Conservation (phyloP, 805 yeast species). For the Candida cerambycidarum region DNA sequence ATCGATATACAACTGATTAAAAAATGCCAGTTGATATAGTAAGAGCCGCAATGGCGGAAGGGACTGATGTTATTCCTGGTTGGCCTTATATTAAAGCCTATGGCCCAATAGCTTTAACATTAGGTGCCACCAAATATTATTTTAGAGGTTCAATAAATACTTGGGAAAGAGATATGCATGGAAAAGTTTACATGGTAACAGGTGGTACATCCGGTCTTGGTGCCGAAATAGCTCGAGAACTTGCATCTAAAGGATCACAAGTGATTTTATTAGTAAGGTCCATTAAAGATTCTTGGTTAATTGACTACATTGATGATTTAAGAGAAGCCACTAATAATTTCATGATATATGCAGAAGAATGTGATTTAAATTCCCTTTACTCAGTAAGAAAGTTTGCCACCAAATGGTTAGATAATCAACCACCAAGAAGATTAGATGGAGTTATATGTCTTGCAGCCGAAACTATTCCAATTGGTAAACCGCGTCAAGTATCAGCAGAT, state of each 20-base stretch:
- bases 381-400: slow-evolving; percentile 90
- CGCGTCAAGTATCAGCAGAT: slow-evolving; percentile 69
- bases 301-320: slow-evolving; percentile 77
- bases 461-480: slow-evolving; percentile 63
- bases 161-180: slow-evolving; percentile 92
- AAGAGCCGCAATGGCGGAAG: slow-evolving; percentile 67
- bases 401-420: slow-evolving; percentile 85
- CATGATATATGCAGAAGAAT: slow-evolving; percentile 85
- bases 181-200: slow-evolving; percentile 76
- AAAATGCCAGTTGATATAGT: slow-evolving; percentile 86
- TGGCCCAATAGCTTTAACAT: slow-evolving; percentile 52
- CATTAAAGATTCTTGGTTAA: slow-evolving; percentile 65
- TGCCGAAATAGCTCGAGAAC: slow-evolving; percentile 65
- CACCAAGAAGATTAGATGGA: slow-evolving; percentile 90
- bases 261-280: slow-evolving; percentile 68
- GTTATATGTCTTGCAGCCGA: slow-evolving; percentile 87
- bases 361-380: slow-evolving; percentile 72
- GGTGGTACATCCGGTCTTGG: slow-evolving; percentile 98
- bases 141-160: slow-evolving; percentile 79
- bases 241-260: slow-evolving; percentile 87
- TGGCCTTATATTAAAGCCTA: slow-evolving; percentile 58
- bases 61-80: slow-evolving; percentile 74
- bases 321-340: slow-evolving; percentile 68
- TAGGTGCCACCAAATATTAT: slow-evolving; percentile 62
- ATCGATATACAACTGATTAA: too few relatives aligned